These are phyloP conservation scores for Phoenix dactylifera DNA, from an alignment of 176 grass and related monocot genomes.

Conservation along the genomic window DNA sequence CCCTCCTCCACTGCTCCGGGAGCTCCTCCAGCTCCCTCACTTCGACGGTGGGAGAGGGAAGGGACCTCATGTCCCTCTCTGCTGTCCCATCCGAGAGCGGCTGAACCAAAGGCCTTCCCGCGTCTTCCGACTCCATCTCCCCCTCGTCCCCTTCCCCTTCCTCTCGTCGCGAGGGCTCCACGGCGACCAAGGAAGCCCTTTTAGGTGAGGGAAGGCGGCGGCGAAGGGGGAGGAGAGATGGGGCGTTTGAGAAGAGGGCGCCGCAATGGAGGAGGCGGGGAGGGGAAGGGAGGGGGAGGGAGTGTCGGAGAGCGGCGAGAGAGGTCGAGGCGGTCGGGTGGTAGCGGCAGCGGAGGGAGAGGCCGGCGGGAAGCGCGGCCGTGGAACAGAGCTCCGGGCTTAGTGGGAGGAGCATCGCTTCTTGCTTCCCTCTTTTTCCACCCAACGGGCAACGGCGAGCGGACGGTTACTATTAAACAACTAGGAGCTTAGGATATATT, in stretches of 20 bases:
- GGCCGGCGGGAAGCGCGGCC: background rate
- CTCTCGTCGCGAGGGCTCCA: constrained; percentile 8
- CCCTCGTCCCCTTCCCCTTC: constrained; percentile 25
- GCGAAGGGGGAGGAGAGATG: constrained; percentile 8
- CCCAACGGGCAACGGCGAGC: too few relatives aligned
- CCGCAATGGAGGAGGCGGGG: constrained; percentile 7
- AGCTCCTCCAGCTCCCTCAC: constrained; percentile 79
- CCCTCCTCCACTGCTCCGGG: constrained; percentile 87
- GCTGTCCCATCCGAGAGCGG: constrained; percentile 31
- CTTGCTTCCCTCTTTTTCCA: too few relatives aligned
- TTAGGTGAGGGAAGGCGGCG: background rate
- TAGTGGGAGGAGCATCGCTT: too few relatives aligned
- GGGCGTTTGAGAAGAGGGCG: constrained; percentile 3
- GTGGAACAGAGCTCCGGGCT: constrained; percentile 6
- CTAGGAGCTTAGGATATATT: too few relatives aligned
- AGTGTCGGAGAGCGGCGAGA: constrained; percentile 18
- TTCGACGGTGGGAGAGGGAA: constrained; percentile 53
- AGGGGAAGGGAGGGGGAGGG: constrained; percentile 19
- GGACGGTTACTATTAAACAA: too few relatives aligned
- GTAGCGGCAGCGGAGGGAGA: constrained; percentile 10
- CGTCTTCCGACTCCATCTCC: background rate
- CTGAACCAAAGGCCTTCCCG: constrained; percentile 15
- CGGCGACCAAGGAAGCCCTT: constrained; percentile 2
- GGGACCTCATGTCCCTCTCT: constrained; percentile 38
- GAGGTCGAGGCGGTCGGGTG: constrained; percentile 24